Conservation (phyloP, 1,284 basidiomycete species). For the Schizophyllum commune region DNA sequence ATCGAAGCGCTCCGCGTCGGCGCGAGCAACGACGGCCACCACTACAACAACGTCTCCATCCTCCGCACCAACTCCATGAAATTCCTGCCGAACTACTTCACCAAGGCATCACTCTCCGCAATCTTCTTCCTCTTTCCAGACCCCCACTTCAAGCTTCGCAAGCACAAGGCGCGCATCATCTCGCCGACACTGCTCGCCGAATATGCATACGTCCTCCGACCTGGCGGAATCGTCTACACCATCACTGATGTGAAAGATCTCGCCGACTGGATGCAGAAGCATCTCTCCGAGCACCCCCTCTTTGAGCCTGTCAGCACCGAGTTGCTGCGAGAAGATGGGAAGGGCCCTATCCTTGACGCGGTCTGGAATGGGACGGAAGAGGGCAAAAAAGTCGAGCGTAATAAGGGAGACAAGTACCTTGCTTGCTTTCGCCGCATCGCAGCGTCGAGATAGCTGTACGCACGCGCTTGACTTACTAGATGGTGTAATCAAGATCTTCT, state of each 20-base stretch:
- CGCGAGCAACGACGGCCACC: conserved; percentile 18
- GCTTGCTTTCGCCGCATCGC: conserved; percentile 73
- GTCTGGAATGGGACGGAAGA: conserved; percentile 89
- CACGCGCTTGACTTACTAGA: no score
- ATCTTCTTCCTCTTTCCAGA: conserved; percentile 99
- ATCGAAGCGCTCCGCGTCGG: conserved; percentile 78
- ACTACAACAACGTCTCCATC: conserved; percentile 90
- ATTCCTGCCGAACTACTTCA: conserved; percentile 96
- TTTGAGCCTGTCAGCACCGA: conserved; percentile 79
- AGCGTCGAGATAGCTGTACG: conserved; percentile 17
- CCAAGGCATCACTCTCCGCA: conserved; percentile 83
- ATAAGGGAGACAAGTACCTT: conserved; percentile 84
- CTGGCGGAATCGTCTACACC: conserved; percentile 93
- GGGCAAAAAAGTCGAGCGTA: conserved; percentile 94
- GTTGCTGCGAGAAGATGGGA: conserved; percentile 63
- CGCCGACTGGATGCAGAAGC: conserved; percentile 92
- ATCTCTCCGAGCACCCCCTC: conserved; percentile 80
- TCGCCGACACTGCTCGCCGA: conserved; percentile 89
- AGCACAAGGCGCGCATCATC: conserved; percentile 98
- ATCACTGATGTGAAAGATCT: conserved; percentile 96
- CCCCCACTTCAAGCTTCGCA: conserved; percentile 96
- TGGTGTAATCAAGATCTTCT: no score
- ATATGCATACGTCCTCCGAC: conserved; percentile 90
- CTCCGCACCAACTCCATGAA: conserved; percentile 98
- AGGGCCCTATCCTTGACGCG: conserved; percentile 70